Evolutionary conservation across 1,284 basidiomycete species (phyloP).

Genomic region (Ustilago loliicola): DNA sequence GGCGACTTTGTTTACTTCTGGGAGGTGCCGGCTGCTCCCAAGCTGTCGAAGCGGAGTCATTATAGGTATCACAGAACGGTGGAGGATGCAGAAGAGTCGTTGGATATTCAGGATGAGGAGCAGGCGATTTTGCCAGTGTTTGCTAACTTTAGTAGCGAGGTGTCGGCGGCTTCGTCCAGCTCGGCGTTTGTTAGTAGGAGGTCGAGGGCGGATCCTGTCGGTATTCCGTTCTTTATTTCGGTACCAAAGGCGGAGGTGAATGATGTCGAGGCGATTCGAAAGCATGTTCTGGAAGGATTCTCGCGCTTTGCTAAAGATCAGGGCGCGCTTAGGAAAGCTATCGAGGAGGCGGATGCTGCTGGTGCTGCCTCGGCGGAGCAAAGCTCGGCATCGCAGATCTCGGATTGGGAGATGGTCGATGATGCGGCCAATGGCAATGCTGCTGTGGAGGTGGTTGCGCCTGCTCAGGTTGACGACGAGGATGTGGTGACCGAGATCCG

Average conservation of each 20-base stretch:
- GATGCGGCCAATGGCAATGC: slow-evolving; percentile 22
- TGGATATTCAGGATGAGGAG: slow-evolving; percentile 53
- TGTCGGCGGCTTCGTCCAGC: slow-evolving; percentile 22
- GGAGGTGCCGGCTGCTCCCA: slow-evolving; percentile 51
- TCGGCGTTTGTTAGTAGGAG: slow-evolving; percentile 49
- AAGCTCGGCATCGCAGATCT: slow-evolving; percentile 18
- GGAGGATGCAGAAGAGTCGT: slow-evolving; percentile 50
- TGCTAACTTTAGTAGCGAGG: slow-evolving; percentile 33
- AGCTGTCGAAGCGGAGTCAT: slow-evolving; percentile 41
- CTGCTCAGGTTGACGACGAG: slow-evolving; percentile 14
- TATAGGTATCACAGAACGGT: slow-evolving; percentile 48
- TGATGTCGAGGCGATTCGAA: slow-evolving; percentile 46
- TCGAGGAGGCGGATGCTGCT: slow-evolving; percentile 15
- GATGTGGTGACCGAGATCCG: slow-evolving; percentile 55
- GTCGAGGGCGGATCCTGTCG: slow-evolving; percentile 37
- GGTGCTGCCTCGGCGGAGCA: not conserved
- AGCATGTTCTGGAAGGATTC: slow-evolving; percentile 52
- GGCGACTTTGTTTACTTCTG: slow-evolving; percentile 65
- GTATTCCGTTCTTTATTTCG: slow-evolving; percentile 67
- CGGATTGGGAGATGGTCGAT: slow-evolving; percentile 56
- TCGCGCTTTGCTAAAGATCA: slow-evolving; percentile 34
- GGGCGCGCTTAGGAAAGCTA: slow-evolving; percentile 26
- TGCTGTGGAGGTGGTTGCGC: slow-evolving; percentile 32
- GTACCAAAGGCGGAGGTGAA: slow-evolving; percentile 50
- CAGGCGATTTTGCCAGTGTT: slow-evolving; percentile 62